These are phyloP conservation scores for Opeltia flavorubescens DNA, from an alignment of 495 filamentous ascomycete genomes.

Conservation along the genomic window DNA sequence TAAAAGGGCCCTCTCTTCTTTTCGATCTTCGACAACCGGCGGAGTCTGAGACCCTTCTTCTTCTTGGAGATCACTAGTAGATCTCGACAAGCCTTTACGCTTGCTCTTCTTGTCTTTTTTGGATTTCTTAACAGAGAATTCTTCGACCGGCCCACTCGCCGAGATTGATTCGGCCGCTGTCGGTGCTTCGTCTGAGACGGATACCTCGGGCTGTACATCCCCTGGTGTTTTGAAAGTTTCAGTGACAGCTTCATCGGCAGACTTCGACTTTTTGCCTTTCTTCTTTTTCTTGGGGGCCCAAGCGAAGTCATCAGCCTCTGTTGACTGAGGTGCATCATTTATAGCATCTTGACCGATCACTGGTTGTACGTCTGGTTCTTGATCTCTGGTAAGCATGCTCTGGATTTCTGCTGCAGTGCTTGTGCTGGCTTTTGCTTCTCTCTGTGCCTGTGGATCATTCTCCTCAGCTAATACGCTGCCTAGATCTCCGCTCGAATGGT, in stretches of 20 bases:
- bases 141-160: neutral
- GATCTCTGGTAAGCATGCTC: neutral
- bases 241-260: neutral
- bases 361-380: neutral
- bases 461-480: neutral
- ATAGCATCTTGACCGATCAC: neutral
- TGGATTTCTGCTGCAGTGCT: neutral
- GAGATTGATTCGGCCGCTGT: no score
- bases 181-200: neutral
- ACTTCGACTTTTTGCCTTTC: slow-evolving; percentile 14
- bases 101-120: slow-evolving; percentile 30
- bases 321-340: neutral
- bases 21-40: neutral
- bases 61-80: slow-evolving; percentile 17
- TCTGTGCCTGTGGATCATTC: slow-evolving; percentile 1
- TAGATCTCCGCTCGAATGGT: no score
- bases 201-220: neutral
- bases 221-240: neutral
- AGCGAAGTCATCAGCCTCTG: neutral
- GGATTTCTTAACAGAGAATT: slow-evolving; percentile 6
- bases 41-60: slow-evolving; percentile 7
- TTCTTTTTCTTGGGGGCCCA: neutral
- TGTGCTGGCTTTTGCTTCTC: neutral
- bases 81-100: slow-evolving; percentile 15
- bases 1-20: neutral